Conservation (phyloP, 2,329 filamentous ascomycete species). For the Calonectria multiphialidica region DNA sequence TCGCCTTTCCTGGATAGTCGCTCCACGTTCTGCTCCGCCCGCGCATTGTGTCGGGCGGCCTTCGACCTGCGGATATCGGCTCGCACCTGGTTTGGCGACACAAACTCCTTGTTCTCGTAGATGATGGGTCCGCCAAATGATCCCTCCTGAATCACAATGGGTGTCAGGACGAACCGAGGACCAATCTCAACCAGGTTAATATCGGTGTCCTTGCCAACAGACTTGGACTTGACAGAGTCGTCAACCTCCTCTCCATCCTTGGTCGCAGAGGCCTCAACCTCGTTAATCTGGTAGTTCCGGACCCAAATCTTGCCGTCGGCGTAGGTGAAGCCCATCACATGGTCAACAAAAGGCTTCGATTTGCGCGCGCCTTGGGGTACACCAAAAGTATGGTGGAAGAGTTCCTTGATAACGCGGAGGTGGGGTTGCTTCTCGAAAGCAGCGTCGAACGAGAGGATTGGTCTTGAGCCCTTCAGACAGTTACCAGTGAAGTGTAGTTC, state of each 20-base stretch:
- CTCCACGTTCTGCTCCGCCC: slow-evolving; percentile 81
- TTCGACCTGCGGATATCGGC: slow-evolving; percentile 82
- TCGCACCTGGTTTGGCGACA: slow-evolving; percentile 94
- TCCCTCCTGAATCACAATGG: slow-evolving; percentile 94
- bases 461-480: slow-evolving; percentile 92
- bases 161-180: slow-evolving; percentile 91
- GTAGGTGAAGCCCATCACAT: slow-evolving; percentile 91
- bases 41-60: slow-evolving; percentile 81
- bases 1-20: slow-evolving; percentile 80
- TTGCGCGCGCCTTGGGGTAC: slow-evolving; percentile 90
- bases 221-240: slow-evolving; percentile 55
- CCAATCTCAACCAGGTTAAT: slow-evolving; percentile 92
- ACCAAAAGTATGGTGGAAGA: slow-evolving; percentile 90
- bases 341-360: slow-evolving; percentile 95
- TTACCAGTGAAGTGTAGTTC: slow-evolving; percentile 98
- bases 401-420: slow-evolving; percentile 86
- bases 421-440: slow-evolving; percentile 87
- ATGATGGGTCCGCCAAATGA: slow-evolving; percentile 97
- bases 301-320: slow-evolving; percentile 97
- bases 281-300: slow-evolving; percentile 91
- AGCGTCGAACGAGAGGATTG: slow-evolving; percentile 91
- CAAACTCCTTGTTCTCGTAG: slow-evolving; percentile 98
- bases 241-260: slow-evolving; percentile 57
- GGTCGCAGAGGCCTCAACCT: slow-evolving; percentile 75
- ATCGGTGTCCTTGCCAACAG: slow-evolving; percentile 71